Evolutionary conservation across 116 monocot genomes (phyloP).

Genomic region (Zostera marina): DNA sequence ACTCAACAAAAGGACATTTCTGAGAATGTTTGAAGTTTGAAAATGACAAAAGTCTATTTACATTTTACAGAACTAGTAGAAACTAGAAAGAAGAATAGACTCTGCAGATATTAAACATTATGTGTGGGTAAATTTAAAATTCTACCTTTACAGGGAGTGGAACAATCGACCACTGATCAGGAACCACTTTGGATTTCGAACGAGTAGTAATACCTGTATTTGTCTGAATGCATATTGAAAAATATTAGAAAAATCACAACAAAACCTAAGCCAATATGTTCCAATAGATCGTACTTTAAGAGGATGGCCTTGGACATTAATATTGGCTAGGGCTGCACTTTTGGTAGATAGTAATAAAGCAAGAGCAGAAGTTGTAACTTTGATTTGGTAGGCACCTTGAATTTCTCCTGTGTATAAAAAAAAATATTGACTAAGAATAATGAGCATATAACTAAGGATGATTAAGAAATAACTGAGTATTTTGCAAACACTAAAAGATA

Average conservation of each 20-base stretch:
- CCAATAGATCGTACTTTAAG: conserved; percentile 40
- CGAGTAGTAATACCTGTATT: conserved; percentile 81
- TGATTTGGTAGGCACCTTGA: conserved; percentile 94
- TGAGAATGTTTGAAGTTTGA: too few species aligned
- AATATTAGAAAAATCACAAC: conserved; percentile 6
- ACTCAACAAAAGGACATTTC: too few species aligned
- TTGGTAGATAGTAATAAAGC: conserved; percentile 63
- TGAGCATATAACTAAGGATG: too few species aligned
- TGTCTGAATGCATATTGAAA: conserved; percentile 26
- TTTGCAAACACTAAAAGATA: too few species aligned
- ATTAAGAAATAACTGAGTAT: too few species aligned
- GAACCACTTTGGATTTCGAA: conserved; percentile 71
- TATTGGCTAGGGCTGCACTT: conserved; percentile 43
- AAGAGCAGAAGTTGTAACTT: conserved; percentile 81
- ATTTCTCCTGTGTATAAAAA: conserved; percentile 51
- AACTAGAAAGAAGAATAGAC: too few species aligned
- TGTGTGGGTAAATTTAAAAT: background rate
- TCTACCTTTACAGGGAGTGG: conserved; percentile 90
- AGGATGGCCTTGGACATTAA: conserved; percentile 69
- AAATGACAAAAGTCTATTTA: too few species aligned
- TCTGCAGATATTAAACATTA: background rate
- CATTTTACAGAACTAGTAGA: too few species aligned
- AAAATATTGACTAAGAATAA: background rate
- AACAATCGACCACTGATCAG: conserved; percentile 66
- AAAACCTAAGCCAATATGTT: background rate